A percentile compares a stretch with the other conserved stretches of the same genome.
Evolutionary conservation across 305 asterid species (phyloP).

Genomic region (Ilex paraguariensis): DNA sequence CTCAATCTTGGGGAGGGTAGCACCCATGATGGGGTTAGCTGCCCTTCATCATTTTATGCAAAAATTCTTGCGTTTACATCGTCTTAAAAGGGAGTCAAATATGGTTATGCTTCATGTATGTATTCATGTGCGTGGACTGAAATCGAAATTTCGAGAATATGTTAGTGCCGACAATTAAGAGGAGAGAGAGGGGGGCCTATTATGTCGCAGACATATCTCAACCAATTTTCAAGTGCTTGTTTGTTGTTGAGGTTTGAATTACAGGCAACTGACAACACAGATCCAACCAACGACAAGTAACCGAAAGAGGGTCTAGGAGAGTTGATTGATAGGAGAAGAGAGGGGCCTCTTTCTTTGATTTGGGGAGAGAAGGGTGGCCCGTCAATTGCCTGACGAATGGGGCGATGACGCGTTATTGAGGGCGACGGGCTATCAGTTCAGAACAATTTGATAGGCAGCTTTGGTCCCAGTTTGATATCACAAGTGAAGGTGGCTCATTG

Average conservation of each 20-base stretch:
- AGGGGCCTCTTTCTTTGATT: neutral
- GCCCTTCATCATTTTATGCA: no score
- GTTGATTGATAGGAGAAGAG: slow-evolving; percentile 7
- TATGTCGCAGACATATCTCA: slow-evolving; percentile 14
- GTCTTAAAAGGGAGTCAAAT: no score
- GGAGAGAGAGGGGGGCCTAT: slow-evolving; percentile 15
- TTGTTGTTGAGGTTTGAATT: slow-evolving; percentile 16
- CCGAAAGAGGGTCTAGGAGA: slow-evolving; percentile 15
- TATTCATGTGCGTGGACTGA: neutral
- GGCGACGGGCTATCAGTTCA: no score
- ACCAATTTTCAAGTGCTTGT: slow-evolving; percentile 12
- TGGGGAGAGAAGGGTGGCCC: neutral
- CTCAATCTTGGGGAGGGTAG: no score
- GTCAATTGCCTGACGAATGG: neutral
- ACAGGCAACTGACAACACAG: neutral
- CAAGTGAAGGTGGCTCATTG: no score
- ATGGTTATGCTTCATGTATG: no score
- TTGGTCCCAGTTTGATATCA: no score
- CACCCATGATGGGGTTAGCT: no score
- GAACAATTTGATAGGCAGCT: no score
- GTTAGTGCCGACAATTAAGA: slow-evolving; percentile 11
- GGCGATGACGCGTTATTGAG: slow-evolving; percentile 4
- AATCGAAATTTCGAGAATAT: neutral
- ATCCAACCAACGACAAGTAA: slow-evolving; percentile 28
- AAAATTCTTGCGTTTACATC: no score